Conservation (phyloP, 1,139 yeast species). For the Debaryomyces udenii region DNA sequence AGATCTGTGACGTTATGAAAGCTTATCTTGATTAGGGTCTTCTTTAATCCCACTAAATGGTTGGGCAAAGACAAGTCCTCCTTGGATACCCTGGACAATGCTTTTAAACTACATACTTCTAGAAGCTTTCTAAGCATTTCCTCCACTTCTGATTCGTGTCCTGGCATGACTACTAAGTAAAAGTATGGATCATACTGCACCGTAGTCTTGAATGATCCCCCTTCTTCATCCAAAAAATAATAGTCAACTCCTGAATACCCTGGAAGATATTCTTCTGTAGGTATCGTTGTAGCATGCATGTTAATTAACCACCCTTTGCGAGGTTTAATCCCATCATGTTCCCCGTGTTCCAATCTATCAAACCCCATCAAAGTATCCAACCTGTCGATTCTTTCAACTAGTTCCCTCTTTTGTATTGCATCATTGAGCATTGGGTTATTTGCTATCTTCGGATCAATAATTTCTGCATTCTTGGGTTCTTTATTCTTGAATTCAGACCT, state of each 20-base stretch:
- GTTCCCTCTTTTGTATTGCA: slow-evolving; percentile 42
- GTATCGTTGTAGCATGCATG: slow-evolving; percentile 74
- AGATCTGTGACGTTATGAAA: slow-evolving; percentile 81
- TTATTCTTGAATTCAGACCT: slow-evolving; percentile 19
- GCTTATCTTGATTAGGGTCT: slow-evolving; percentile 63
- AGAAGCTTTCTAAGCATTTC: slow-evolving; percentile 73
- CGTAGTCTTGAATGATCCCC: slow-evolving; percentile 91
- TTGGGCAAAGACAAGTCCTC: slow-evolving; percentile 84
- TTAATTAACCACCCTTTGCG: slow-evolving; percentile 87
- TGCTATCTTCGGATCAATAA: slow-evolving; percentile 1
- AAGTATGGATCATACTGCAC: slow-evolving; percentile 87
- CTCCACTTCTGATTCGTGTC: slow-evolving; percentile 80
- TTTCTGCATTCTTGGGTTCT: slow-evolving; percentile 4
- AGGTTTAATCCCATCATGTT: slow-evolving; percentile 49
- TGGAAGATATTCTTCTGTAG: slow-evolving; percentile 54
- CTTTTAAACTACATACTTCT: slow-evolving; percentile 61
- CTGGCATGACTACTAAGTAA: slow-evolving; percentile 66
- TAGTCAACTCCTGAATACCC: slow-evolving; percentile 91
- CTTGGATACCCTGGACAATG: slow-evolving; percentile 56
- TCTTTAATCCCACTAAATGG: slow-evolving; percentile 78
- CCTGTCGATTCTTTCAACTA: slow-evolving; percentile 57
- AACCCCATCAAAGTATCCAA: slow-evolving; percentile 85
- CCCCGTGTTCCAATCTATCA: slow-evolving; percentile 71
- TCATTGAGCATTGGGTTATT: slow-evolving; percentile 46
- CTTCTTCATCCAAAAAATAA: slow-evolving; percentile 96